Evolutionary conservation across 129 eudicot genomes (phyloP), one percentile per base, ranked within the genome.

Genomic region (Centrapalus pauciflorus): DNA sequence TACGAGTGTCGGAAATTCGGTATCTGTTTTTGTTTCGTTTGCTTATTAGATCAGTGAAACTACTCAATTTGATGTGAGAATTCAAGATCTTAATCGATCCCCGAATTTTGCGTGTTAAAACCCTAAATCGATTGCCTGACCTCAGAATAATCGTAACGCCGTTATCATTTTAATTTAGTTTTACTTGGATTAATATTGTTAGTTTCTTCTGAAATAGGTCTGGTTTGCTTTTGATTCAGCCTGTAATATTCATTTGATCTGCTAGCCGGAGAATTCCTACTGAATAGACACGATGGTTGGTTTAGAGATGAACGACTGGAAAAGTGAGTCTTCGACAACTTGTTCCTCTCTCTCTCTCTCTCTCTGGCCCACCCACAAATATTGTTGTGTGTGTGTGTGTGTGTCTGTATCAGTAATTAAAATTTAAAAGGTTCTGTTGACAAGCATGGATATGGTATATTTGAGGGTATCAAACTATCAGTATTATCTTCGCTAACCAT

Each of bases 111-210:
- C 54, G 54, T 48, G 4, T 48, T 5, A 14, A 48, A 48, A 48
- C 54, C 54, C 54, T 48, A 48, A 38, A 48, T 48, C 54, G 54
- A 48, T 48, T 43, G 50, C 50, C 6, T 43, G 50, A 41, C 50
- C 50, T n/a, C 21, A 43, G 16, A 41, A 41, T 41, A 12, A 41
- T 41, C n/a, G 5, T 20, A 43, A 43, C 52, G 23, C 6, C 14
- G 50, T 43, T 8, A 43, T 1, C 16, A 7, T 14, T 16, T 46
- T 46, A 0, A 43, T 43, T 16, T 16, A 5, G 6, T 46, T 16
- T 46, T 46, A 43, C 8, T 43, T 43, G 50, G 54, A 48, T 48
- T 16, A 17, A 17, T 16, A 4, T 48, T 48, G 54, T 48, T 48
- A 17, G 7, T 19, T 46, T 48, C 54, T 5, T 48, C 25, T 3